Conservation (phyloP, 257 asterid genomes). For the Leptodermis oblonga region DNA sequence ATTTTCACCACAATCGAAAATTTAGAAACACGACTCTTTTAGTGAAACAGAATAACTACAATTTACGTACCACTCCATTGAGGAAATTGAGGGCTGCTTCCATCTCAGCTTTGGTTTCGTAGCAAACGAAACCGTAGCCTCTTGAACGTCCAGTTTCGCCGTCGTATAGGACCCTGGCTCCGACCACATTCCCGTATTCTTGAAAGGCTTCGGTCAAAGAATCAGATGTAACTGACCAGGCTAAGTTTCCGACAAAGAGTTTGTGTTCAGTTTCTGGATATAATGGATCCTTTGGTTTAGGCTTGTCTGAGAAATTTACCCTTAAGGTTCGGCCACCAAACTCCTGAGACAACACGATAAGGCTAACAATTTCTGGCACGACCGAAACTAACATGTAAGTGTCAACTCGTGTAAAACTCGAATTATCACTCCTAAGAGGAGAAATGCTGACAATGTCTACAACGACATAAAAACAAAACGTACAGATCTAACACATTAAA, state of each 20-base stretch:
- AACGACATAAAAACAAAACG: no score
- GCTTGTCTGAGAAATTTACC: conserved; percentile 85
- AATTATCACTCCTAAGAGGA: no score
- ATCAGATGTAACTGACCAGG: conserved; percentile 79
- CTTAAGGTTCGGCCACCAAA: conserved; percentile 87
- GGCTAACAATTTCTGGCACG: no score
- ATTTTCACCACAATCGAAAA: neutral
- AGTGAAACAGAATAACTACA: no score
- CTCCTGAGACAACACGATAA: conserved; percentile 41
- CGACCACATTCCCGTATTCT: conserved; percentile 59
- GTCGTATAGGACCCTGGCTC: conserved; percentile 66
- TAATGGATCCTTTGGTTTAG: conserved; percentile 74
- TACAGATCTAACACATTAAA: no score
- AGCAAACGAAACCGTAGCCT: conserved; percentile 86
- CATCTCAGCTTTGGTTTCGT: conserved; percentile 54
- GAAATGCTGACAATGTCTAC: no score
- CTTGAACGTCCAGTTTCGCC: conserved; percentile 85
- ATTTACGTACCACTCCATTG: conserved; percentile 72
- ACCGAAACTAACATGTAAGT: no score
- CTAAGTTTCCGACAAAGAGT: conserved; percentile 74
- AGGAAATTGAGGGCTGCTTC: conserved; percentile 72
- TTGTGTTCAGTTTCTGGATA: conserved; percentile 88
- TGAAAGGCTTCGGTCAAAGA: conserved; percentile 55
- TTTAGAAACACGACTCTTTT: no score
- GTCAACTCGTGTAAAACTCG: no score